These are phyloP conservation scores for Scleroderma bovista DNA, from an alignment of 768 basidiomycete genomes.

Conservation along the genomic window DNA sequence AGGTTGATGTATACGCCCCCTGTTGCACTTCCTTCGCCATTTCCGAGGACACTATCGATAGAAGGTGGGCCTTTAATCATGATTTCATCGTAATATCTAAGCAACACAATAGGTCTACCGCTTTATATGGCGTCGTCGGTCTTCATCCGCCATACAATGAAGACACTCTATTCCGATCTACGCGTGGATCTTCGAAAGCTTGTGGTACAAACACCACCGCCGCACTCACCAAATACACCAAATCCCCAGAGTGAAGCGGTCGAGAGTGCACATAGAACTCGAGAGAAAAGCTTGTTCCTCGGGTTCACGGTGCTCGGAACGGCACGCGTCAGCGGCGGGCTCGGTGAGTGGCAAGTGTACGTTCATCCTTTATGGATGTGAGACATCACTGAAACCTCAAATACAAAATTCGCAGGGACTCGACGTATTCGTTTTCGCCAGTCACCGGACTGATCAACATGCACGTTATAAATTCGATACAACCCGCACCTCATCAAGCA, in stretches of 20 bases:
- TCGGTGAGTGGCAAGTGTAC: constrained; percentile 71
- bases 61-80: constrained; percentile 47
- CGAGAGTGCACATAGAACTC: constrained; percentile 10
- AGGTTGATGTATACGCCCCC: constrained; percentile 68
- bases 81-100: not conserved
- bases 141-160: constrained; percentile 68
- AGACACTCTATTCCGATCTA: constrained; percentile 67
- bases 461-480: constrained; percentile 71
- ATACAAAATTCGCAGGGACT: constrained; percentile 40
- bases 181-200: constrained; percentile 50
- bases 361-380: constrained; percentile 18
- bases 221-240: not conserved
- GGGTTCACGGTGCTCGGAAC: constrained; percentile 51
- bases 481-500: constrained; percentile 68
- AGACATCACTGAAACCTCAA: not conserved
- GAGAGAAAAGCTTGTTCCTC: constrained; percentile 57
- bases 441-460: constrained; percentile 54
- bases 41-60: constrained; percentile 61
- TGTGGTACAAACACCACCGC: constrained; percentile 19
- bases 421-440: constrained; percentile 71
- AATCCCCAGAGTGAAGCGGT: not conserved
- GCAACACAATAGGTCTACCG: constrained; percentile 48
- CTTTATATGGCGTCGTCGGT: constrained; percentile 67
- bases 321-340: constrained; percentile 56
- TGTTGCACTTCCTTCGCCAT: constrained; percentile 55